phyloP scores from a whole-genome alignment of 768 basidiomycete genomes.

The Suillus luteus region DNA sequence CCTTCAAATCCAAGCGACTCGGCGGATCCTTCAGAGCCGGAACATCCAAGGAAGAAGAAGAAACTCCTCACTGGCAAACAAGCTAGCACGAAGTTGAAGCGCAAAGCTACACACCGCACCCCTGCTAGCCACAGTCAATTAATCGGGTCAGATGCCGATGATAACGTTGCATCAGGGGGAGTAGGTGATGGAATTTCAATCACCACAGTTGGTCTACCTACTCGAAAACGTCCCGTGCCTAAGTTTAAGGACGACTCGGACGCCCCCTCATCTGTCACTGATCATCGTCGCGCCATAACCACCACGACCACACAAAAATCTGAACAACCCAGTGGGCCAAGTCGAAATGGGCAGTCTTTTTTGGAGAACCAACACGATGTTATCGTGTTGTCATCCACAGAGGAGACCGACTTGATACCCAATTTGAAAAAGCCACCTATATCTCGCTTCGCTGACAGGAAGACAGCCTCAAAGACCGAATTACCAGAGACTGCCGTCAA shows the following conservation, averaged over 20 bases:
- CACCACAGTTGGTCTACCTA: slow-evolving; percentile 1
- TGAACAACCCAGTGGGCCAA: neutral
- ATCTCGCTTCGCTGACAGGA: neutral
- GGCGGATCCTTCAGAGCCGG: neutral
- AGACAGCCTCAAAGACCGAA: neutral
- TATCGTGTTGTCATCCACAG: neutral
- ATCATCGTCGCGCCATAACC: neutral
- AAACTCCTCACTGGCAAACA: neutral
- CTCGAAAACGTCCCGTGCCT: neutral
- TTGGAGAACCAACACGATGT: neutral
- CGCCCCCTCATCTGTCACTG: neutral
- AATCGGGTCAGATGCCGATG: slow-evolving; percentile 15
- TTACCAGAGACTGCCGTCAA: neutral
- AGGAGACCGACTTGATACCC: neutral
- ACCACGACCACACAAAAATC: neutral
- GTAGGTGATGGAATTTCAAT: neutral
- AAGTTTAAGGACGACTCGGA: slow-evolving; percentile 26
- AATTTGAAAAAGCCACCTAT: neutral
- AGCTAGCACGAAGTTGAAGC: neutral
- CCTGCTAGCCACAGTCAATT: neutral
- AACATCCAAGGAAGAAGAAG: slow-evolving; percentile 4
- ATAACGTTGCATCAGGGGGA: neutral
- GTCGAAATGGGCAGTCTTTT: neutral
- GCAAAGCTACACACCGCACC: neutral
- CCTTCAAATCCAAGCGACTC: neutral